A percentile compares a stretch with the other conserved stretches of the same genome.
phyloP scores from a whole-genome alignment of 2,329 filamentous ascomycete species.

The Fusarium sp. region DNA sequence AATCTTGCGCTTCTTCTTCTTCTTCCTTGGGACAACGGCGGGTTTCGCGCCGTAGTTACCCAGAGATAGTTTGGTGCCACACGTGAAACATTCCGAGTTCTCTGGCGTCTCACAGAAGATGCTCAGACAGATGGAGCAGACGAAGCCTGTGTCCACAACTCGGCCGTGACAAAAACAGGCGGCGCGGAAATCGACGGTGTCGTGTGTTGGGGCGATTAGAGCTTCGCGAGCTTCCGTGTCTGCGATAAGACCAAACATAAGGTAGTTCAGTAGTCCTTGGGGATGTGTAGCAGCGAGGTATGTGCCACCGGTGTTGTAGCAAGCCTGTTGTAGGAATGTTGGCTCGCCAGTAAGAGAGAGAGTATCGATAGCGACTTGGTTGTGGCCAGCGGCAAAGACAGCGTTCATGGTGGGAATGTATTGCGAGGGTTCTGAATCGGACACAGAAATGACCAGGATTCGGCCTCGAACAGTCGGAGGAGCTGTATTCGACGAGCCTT shows the following conservation, averaged over 20 bases:
- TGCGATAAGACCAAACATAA: conserved; percentile 93
- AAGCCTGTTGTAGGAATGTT: conserved; percentile 92
- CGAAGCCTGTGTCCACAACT: conserved; percentile 91
- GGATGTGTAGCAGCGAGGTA: conserved; percentile 65
- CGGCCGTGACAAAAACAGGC: conserved; percentile 96
- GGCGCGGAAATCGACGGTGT: conserved; percentile 94
- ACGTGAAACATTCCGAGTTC: conserved; percentile 80
- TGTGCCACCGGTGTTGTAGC: conserved; percentile 68
- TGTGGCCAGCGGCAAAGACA: conserved; percentile 92
- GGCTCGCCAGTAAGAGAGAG: conserved; percentile 85
- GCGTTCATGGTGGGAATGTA: conserved; percentile 99
- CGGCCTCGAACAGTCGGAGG: conserved; percentile 58
- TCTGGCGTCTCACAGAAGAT: conserved; percentile 80
- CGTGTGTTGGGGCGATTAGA: conserved; percentile 81
- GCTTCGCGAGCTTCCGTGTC: conserved; percentile 63
- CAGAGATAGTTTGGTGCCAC: conserved; percentile 80
- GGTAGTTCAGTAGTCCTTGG: conserved; percentile 83
- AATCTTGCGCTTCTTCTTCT: conserved; percentile 79
- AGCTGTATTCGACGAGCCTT: conserved; percentile 44
- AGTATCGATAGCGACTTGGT: conserved; percentile 91
- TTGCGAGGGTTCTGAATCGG: conserved; percentile 83
- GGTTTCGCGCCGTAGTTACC: conserved; percentile 80
- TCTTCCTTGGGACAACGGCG: conserved; percentile 75
- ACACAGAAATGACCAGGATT: conserved; percentile 90
- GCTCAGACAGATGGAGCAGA: conserved; percentile 95